Conservation (phyloP, 2,329 filamentous ascomycete species). For the Epicoccum nigrum region DNA sequence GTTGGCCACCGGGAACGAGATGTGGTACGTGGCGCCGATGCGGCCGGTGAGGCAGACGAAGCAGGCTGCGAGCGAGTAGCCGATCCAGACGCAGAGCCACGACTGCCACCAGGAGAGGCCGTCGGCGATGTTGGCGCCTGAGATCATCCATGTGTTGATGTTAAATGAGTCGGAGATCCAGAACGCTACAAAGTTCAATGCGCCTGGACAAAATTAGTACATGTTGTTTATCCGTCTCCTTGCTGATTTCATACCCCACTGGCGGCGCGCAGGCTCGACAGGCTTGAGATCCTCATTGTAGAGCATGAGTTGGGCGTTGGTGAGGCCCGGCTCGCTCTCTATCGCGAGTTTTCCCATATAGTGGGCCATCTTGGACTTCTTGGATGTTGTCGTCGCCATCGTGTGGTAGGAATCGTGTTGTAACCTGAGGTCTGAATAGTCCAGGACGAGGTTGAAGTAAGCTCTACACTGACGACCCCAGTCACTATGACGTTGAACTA, state of each 20-base stretch:
- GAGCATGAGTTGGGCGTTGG: constrained; percentile 81
- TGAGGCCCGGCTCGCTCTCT: constrained; percentile 76
- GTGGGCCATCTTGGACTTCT: constrained; percentile 45
- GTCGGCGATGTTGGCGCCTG: constrained; percentile 76
- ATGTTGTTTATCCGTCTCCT: not conserved
- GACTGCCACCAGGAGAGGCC: constrained; percentile 92
- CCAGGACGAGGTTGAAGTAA: constrained; percentile 28
- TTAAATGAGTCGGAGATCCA: constrained; percentile 51
- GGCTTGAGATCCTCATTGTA: constrained; percentile 81
- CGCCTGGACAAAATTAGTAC: no score
- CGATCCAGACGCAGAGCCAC: constrained; percentile 76
- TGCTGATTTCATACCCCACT: constrained; percentile 67
- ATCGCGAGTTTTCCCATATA: constrained; percentile 69
- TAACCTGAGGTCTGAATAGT: constrained; percentile 24
- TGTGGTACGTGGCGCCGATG: constrained; percentile 86
- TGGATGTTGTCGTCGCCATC: constrained; percentile 55
- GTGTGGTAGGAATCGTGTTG: constrained; percentile 30
- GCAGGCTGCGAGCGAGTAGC: constrained; percentile 75
- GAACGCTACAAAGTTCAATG: constrained; percentile 18
- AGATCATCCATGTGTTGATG: constrained; percentile 90
- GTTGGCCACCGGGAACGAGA: constrained; percentile 82
- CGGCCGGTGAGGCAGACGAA: constrained; percentile 77
- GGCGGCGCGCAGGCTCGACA: constrained; percentile 75
- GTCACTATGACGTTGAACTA: constrained; percentile 38
- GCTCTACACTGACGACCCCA: constrained; percentile 29